phyloP scores from a whole-genome alignment of 1,139 yeast species.

The Protomyces lactucae-debilis region DNA sequence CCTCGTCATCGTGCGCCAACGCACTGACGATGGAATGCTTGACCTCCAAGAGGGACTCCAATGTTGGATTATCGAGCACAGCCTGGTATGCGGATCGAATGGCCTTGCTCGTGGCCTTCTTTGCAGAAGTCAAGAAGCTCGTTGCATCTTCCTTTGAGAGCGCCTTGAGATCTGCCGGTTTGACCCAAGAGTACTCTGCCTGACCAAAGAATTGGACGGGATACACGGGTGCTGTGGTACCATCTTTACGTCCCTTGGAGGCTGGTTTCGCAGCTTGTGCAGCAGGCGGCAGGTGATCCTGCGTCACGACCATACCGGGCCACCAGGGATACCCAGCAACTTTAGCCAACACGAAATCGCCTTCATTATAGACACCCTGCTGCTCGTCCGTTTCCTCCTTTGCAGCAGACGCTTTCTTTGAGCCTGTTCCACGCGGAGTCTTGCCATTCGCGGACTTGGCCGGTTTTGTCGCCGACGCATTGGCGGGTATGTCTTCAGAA shows the following conservation, averaged over 20 bases:
- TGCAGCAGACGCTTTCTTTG: not conserved
- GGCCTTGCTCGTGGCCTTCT: constrained; percentile 17
- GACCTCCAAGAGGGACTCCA: constrained; percentile 15
- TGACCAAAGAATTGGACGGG: constrained; percentile 23
- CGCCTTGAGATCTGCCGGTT: constrained; percentile 15
- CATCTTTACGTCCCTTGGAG: constrained; percentile 19
- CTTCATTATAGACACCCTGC: constrained; percentile 5
- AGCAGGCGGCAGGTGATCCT: constrained; percentile 21
- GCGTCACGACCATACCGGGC: constrained; percentile 27
- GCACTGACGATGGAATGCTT: not conserved
- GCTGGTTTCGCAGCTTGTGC: constrained; percentile 15
- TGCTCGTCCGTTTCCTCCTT: constrained; percentile 1
- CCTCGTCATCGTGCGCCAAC: constrained; percentile 1
- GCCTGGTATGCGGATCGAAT: constrained; percentile 13
- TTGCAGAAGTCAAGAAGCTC: not conserved
- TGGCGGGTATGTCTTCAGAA: too few relatives aligned
- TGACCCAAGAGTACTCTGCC: constrained; percentile 22
- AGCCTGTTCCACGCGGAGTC: not conserved
- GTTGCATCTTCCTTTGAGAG: constrained; percentile 13
- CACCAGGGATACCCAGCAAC: constrained; percentile 29
- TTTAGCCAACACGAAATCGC: constrained; percentile 24
- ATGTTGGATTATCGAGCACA: constrained; percentile 7
- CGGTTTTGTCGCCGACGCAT: not conserved
- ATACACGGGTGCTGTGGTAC: constrained; percentile 8
- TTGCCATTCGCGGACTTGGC: not conserved